A percentile compares a stretch with the other conserved stretches of the same genome.
phyloP scores from a whole-genome alignment of 108 stramenopile genomes.

The Pseudonitzschia multistriata region DNA sequence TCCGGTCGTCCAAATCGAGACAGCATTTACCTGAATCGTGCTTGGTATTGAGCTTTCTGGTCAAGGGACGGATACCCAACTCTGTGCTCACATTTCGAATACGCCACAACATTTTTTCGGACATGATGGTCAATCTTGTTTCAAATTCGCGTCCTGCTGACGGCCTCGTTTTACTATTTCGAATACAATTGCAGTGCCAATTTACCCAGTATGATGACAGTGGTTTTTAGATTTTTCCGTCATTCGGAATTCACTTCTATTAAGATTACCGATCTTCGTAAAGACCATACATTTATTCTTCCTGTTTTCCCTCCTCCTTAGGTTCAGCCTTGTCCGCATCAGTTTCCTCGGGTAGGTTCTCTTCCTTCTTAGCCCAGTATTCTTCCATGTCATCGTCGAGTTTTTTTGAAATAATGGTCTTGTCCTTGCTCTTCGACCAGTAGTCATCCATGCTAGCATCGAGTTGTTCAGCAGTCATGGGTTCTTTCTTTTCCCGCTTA shows the following conservation, averaged over 20 bases:
- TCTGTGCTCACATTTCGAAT: too few species aligned
- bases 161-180: too few species aligned
- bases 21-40: too few species aligned
- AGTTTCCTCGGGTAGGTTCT: conserved; percentile 27
- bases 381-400: conserved; percentile 86
- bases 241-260: not conserved
- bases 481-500: conserved; percentile 55
- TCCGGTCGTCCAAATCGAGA: too few species aligned
- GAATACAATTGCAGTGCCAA: not conserved
- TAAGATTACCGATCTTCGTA: not conserved
- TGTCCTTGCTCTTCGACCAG: conserved; percentile 71
- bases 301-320: conserved; percentile 10
- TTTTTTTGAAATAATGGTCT: conserved; percentile 78
- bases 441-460: conserved; percentile 86
- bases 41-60: too few species aligned
- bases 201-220: not conserved
- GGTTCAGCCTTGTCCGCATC: conserved; percentile 12
- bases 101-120: too few species aligned
- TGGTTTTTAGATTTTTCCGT: not conserved
- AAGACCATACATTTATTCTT: not conserved
- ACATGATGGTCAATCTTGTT: too few species aligned
- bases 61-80: too few species aligned
- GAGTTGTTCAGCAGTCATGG: conserved; percentile 73
- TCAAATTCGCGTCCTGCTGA: too few species aligned
- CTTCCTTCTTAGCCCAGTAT: conserved; percentile 75